phyloP scores from a whole-genome alignment of 371 early-diverging fungal genomes.

The Lichtheimia hyalospora region DNA sequence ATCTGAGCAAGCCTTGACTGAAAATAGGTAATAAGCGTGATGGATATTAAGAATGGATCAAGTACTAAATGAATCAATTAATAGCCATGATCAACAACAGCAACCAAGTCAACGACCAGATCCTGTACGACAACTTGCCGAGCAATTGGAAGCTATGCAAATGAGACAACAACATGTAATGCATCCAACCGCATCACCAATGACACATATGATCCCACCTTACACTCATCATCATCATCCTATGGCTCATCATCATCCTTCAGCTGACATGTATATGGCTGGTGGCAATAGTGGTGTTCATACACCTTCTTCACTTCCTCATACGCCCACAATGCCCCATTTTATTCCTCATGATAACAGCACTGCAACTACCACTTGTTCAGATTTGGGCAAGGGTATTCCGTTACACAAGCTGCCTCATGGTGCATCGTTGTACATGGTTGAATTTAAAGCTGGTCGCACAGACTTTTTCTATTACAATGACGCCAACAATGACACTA shows the following conservation, averaged over 20 bases:
- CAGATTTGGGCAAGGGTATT: slow-evolving; percentile 56
- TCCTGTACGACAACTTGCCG: neutral
- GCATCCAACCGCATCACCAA: slow-evolving; percentile 7
- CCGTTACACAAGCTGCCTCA: slow-evolving; percentile 47
- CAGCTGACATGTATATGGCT: neutral
- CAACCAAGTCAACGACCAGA: neutral
- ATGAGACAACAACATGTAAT: neutral
- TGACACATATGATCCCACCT: too few species aligned
- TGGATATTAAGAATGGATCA: neutral
- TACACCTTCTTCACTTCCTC: too few species aligned
- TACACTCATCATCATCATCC: too few species aligned
- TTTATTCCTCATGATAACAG: slow-evolving; percentile 14
- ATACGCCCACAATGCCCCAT: too few species aligned
- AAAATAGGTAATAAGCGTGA: neutral
- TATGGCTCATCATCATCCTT: slow-evolving; percentile 2
- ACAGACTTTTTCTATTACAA: slow-evolving; percentile 83
- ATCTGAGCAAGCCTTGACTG: neutral
- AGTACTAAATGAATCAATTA: neutral
- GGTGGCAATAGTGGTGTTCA: neutral
- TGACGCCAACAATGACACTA: slow-evolving; percentile 28
- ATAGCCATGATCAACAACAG: neutral
- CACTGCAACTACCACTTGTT: neutral
- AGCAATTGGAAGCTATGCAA: slow-evolving; percentile 16
- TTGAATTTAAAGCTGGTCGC: slow-evolving; percentile 91
- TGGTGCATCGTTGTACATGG: slow-evolving; percentile 72